Percentiles rank a stretch among this genome's conserved stretches.
Evolutionary conservation across 202 grass and related monocot species (phyloP).

Genomic region (Carex arenaria): DNA sequence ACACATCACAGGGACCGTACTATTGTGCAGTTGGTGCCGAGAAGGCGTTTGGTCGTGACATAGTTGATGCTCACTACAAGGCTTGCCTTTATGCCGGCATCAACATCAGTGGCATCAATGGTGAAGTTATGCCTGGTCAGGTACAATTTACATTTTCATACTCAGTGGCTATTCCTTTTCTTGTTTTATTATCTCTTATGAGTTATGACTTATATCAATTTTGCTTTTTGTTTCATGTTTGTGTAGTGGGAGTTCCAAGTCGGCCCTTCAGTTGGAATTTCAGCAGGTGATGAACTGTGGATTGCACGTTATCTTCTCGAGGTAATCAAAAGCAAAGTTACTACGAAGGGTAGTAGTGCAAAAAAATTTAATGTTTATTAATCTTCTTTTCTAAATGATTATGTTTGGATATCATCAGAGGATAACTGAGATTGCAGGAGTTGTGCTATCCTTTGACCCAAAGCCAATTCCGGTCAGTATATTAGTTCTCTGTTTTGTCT

Average conservation of each 20-base stretch:
- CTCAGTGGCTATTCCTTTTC: no score
- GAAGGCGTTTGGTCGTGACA: slow-evolving; percentile 68
- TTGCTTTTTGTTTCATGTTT: not conserved
- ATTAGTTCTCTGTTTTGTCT: not conserved
- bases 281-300: slow-evolving; percentile 62
- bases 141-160: no score
- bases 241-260: slow-evolving; percentile 97
- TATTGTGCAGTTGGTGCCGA: slow-evolving; percentile 69
- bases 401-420: slow-evolving; percentile 35
- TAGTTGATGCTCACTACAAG: slow-evolving; percentile 94
- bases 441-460: slow-evolving; percentile 73
- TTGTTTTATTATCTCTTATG: no score
- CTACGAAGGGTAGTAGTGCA: no score
- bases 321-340: slow-evolving; percentile 24
- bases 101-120: slow-evolving; percentile 93
- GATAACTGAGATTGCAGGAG: slow-evolving; percentile 72
- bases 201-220: no score
- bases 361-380: not conserved
- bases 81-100: slow-evolving; percentile 83
- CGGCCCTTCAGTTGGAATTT: slow-evolving; percentile 72
- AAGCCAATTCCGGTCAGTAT: slow-evolving; percentile 64
- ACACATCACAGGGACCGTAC: slow-evolving; percentile 54
- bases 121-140: slow-evolving; percentile 88
- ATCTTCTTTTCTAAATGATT: not conserved
- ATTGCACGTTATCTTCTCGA: slow-evolving; percentile 82